A percentile compares a stretch with the other conserved stretches of the same genome.
Conservation (phyloP, 208 protist species). For the Trypanosoma grayi region DNA sequence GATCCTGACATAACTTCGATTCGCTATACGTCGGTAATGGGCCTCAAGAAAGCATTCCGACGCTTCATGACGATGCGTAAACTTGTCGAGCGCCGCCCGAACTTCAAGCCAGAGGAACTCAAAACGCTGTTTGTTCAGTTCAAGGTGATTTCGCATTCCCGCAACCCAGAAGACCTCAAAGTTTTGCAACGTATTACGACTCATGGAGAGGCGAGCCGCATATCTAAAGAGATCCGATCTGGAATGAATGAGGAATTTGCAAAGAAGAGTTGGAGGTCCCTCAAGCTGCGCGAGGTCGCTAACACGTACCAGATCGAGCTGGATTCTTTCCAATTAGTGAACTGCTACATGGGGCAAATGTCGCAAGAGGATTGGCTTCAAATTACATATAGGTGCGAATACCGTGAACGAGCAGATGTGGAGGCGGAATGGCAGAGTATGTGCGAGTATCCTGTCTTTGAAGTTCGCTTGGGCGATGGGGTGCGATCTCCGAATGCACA, state of each 20-base stretch:
- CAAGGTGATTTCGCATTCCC: constrained; percentile 63
- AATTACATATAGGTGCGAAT: constrained; percentile 85
- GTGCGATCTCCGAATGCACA: constrained; percentile 65
- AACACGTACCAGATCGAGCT: constrained; percentile 85
- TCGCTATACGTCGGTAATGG: constrained; percentile 71
- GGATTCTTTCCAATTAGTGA: constrained; percentile 82
- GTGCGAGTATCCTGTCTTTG: constrained; percentile 87
- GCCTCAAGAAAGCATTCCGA: constrained; percentile 67
- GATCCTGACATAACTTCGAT: constrained; percentile 85
- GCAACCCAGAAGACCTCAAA: constrained; percentile 60
- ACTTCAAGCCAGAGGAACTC: constrained; percentile 70
- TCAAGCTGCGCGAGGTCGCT: constrained; percentile 55
- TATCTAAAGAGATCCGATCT: constrained; percentile 72
- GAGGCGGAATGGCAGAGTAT: constrained; percentile 67
- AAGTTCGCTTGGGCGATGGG: constrained; percentile 83
- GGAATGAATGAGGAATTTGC: constrained; percentile 83
- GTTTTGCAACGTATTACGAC: constrained; percentile 81
- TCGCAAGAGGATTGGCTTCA: constrained; percentile 89
- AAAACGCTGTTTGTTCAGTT: constrained; percentile 74
- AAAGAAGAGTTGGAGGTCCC: constrained; percentile 86
- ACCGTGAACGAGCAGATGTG: constrained; percentile 57
- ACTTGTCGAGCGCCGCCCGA: constrained; percentile 77
- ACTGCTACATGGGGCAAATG: constrained; percentile 91
- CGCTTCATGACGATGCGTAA: constrained; percentile 90
- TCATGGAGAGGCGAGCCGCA: constrained; percentile 83